A percentile compares a stretch with the other conserved stretches of the same genome.
Evolutionary conservation across 2,329 filamentous ascomycete genomes (phyloP).

Genomic region (Torrubiella hemipterigena): DNA sequence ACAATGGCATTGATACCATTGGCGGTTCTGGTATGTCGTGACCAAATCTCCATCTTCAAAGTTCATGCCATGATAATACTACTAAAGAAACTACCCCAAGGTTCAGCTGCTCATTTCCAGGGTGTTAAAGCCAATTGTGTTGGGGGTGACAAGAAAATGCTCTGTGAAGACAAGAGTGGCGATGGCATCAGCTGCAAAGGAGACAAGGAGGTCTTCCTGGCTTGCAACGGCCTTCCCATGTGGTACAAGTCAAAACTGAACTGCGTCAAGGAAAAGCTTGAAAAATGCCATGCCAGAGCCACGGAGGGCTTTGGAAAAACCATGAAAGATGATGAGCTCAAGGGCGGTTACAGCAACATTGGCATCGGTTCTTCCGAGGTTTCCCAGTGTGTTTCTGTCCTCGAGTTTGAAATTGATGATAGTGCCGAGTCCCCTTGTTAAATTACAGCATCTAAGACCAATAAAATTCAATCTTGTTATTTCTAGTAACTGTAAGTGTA

Average conservation of each 20-base stretch:
- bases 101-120: not conserved
- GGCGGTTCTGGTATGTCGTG: constrained; percentile 1
- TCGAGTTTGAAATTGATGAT: constrained; percentile 1
- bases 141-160: constrained; percentile 3
- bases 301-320: not conserved
- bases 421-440: not conserved
- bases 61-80: too few relatives aligned
- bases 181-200: constrained; percentile 1
- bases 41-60: too few relatives aligned
- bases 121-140: constrained; percentile 2
- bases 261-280: constrained; percentile 1
- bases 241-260: constrained; percentile 1
- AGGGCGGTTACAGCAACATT: constrained; percentile 1
- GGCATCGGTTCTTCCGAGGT: constrained; percentile 1
- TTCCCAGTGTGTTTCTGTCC: not conserved
- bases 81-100: not conserved
- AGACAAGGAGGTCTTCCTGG: not conserved
- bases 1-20: constrained; percentile 4
- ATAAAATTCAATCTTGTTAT: too few relatives aligned
- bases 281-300: not conserved
- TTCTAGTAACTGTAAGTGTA: too few relatives aligned
- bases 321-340: not conserved
- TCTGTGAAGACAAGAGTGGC: constrained; percentile 1
- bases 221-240: not conserved
- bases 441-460: too few relatives aligned